Evolutionary conservation across 2,329 filamentous ascomycete genomes (phyloP).

Genomic region (Xylariaceae sp.): DNA sequence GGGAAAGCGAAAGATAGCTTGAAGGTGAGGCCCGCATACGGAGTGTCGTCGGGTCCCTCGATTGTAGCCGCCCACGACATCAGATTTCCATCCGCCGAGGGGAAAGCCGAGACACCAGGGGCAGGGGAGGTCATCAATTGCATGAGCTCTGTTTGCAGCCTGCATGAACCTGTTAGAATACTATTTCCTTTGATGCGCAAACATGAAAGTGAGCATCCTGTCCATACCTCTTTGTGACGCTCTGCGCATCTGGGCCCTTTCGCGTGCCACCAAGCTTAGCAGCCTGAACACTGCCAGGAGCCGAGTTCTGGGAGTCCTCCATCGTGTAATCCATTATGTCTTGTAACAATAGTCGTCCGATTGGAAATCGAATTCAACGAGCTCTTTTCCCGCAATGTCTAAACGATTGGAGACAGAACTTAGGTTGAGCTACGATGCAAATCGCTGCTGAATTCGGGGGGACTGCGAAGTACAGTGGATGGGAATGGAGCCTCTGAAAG

Average conservation of each 20-base stretch:
- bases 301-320: constrained; percentile 72
- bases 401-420: constrained; percentile 17
- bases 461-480: constrained; percentile 15
- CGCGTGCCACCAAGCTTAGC: constrained; percentile 65
- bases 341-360: not conserved
- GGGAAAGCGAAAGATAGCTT: constrained; percentile 94
- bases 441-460: constrained; percentile 18
- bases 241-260: constrained; percentile 69
- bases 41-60: constrained; percentile 86
- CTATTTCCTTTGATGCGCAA: not conserved
- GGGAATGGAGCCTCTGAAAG: constrained; percentile 25
- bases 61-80: constrained; percentile 95
- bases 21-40: constrained; percentile 85
- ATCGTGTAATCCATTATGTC: constrained; percentile 57
- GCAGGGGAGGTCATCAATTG: constrained; percentile 95
- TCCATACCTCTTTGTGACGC: constrained; percentile 75
- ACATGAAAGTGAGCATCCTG: constrained; percentile 20
- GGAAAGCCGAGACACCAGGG: constrained; percentile 93
- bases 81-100: constrained; percentile 86
- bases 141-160: constrained; percentile 97
- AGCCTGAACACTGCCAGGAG: constrained; percentile 65
- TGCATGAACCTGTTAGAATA: constrained; percentile 45
- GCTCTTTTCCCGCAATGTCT: not conserved
- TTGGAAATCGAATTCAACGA: not conserved
- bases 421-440: constrained; percentile 9